Percentiles rank a stretch among this genome's conserved stretches.
These are phyloP conservation scores for Carpinus fangiana DNA, from an alignment of 306 rosid genomes.

Conservation along the genomic window DNA sequence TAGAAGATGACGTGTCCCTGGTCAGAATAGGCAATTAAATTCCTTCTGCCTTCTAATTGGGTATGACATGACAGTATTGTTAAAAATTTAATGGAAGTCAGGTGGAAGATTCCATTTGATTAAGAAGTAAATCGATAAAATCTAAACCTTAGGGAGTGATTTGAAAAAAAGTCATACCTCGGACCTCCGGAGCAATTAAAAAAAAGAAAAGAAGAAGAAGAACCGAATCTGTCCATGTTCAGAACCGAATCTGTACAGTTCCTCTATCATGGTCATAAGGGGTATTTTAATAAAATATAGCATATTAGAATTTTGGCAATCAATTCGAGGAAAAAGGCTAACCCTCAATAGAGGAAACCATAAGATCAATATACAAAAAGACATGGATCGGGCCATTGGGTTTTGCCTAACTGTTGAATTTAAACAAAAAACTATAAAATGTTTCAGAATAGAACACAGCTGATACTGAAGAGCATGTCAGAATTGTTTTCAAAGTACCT, in stretches of 20 bases:
- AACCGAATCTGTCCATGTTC: not conserved
- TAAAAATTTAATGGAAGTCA: too few species aligned
- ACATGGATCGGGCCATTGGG: constrained; percentile 9
- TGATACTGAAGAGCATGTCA: not conserved
- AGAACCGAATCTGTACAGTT: not conserved
- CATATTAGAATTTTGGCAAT: not conserved
- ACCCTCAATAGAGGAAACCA: constrained; percentile 6
- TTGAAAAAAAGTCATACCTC: too few species aligned
- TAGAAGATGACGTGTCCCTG: too few species aligned
- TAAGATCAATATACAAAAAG: not conserved
- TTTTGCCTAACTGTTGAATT: not conserved
- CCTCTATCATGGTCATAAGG: not conserved
- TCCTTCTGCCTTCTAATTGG: too few species aligned
- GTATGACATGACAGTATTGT: too few species aligned
- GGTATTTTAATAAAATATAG: not conserved
- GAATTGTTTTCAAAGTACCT: not conserved
- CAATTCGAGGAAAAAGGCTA: not conserved
- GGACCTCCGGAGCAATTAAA: too few species aligned
- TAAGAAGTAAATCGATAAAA: too few species aligned
- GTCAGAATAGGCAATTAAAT: too few species aligned
- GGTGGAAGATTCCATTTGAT: too few species aligned
- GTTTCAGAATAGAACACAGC: not conserved
- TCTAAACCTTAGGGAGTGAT: too few species aligned
- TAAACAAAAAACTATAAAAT: constrained; percentile 11
- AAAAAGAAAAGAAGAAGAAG: not conserved